phyloP scores from a whole-genome alignment of 2,329 filamentous ascomycete species.

The Escovopsis sp. region DNA sequence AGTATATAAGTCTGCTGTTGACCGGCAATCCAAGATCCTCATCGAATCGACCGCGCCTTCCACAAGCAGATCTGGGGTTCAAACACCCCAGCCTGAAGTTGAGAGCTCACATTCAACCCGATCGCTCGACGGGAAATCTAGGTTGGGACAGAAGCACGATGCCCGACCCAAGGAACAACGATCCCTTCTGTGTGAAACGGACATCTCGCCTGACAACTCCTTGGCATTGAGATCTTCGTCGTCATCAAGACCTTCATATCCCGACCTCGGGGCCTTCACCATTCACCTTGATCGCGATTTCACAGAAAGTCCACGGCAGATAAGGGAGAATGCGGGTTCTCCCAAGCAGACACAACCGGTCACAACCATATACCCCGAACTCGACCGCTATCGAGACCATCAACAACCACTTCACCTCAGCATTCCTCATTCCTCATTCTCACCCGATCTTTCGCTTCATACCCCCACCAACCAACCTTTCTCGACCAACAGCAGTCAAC shows the following conservation, averaged over 20 bases:
- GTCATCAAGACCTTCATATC: too few relatives aligned
- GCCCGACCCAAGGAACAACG: slow-evolving; percentile 36
- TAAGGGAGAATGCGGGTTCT: slow-evolving; percentile 27
- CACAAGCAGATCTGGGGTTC: slow-evolving; percentile 16
- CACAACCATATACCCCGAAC: slow-evolving; percentile 40
- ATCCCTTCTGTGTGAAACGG: slow-evolving; percentile 25
- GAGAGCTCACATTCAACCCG: slow-evolving; percentile 18
- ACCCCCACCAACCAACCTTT: slow-evolving; percentile 42
- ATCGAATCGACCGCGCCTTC: slow-evolving; percentile 23
- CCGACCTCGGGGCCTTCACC: slow-evolving; percentile 8
- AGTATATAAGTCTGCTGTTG: slow-evolving; percentile 13
- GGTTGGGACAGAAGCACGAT: slow-evolving; percentile 21
- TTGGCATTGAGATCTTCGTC: slow-evolving; percentile 28
- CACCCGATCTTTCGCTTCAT: slow-evolving; percentile 51
- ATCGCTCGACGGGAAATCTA: slow-evolving; percentile 18
- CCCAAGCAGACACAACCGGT: slow-evolving; percentile 23
- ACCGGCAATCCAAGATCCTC: slow-evolving; percentile 23
- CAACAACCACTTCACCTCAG: slow-evolving; percentile 25
- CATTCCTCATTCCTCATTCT: slow-evolving; percentile 41
- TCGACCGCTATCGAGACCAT: slow-evolving; percentile 44
- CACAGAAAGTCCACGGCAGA: slow-evolving; percentile 28
- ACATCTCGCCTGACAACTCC: slow-evolving; percentile 19
- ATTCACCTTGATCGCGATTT: slow-evolving; percentile 27
- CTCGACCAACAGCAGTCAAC: slow-evolving; percentile 40
- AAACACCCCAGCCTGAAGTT: slow-evolving; percentile 7